A percentile compares a stretch with the other conserved stretches of the same genome.
These are phyloP conservation scores for Schwanniomyces sp. DNA, from an alignment of 805 yeast genomes.

Conservation along the genomic window DNA sequence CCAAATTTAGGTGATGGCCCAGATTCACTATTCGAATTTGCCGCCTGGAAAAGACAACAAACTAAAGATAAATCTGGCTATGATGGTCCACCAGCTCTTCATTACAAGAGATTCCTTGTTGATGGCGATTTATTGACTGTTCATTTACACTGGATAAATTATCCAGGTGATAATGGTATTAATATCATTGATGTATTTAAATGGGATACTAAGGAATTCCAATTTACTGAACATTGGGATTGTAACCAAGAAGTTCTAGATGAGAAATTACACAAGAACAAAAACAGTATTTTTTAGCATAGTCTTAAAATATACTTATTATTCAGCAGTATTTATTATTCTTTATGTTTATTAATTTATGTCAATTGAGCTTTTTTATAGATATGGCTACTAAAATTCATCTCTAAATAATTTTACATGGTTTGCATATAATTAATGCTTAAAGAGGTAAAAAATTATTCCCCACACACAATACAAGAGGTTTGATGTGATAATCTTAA, in stretches of 20 bases:
- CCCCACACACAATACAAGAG: no score
- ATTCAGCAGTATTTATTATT: no score
- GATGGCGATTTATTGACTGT: background rate
- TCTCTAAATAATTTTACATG: no score
- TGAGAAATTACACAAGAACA: background rate
- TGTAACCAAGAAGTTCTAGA: constrained; percentile 2
- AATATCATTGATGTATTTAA: background rate
- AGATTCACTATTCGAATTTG: background rate
- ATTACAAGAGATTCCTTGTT: background rate
- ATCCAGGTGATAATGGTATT: background rate
- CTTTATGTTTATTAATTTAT: no score
- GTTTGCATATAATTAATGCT: no score
- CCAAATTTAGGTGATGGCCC: background rate
- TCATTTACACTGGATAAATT: background rate
- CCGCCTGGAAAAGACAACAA: background rate
- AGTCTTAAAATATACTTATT: no score
- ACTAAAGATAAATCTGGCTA: background rate
- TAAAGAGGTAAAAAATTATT: no score
- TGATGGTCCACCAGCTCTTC: background rate
- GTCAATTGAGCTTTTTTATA: no score
- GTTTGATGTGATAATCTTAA: no score
- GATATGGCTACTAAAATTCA: no score
- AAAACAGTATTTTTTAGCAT: background rate
- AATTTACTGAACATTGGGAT: constrained; percentile 1
- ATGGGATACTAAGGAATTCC: background rate